phyloP scores from a whole-genome alignment of 2,329 filamentous ascomycete species.

The Eutypella sp. region DNA sequence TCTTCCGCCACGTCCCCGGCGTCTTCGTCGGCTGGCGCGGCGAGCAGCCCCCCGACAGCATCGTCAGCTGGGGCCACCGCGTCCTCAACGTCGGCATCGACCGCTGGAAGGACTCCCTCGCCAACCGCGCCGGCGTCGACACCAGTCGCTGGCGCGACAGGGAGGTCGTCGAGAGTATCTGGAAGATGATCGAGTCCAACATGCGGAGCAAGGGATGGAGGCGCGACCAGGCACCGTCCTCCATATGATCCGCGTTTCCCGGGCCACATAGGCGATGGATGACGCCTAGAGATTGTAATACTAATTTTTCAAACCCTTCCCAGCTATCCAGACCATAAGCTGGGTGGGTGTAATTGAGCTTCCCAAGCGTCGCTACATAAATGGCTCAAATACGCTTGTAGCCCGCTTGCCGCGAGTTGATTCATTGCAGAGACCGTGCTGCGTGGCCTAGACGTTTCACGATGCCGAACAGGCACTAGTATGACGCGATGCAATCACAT shows the following conservation, averaged over 20 bases:
- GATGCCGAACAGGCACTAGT: too few species aligned
- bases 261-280: too few species aligned
- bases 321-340: too few species aligned
- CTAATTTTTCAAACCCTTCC: too few species aligned
- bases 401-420: too few species aligned
- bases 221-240: constrained; percentile 60
- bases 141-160: constrained; percentile 73
- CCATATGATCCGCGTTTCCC: constrained; percentile 37
- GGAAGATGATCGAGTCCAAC: constrained; percentile 80
- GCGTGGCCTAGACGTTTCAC: too few species aligned
- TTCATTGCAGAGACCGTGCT: too few species aligned
- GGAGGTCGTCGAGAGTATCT: constrained; percentile 89
- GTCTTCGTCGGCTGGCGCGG: constrained; percentile 90
- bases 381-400: too few species aligned
- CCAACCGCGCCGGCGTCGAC: constrained; percentile 39
- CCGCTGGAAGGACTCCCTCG: constrained; percentile 65
- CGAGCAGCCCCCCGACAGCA: constrained; percentile 70
- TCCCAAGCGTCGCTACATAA: too few species aligned
- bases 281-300: too few species aligned
- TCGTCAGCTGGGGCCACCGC: constrained; percentile 80
- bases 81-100: constrained; percentile 79
- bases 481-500: too few species aligned
- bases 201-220: constrained; percentile 86
- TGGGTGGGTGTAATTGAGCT: too few species aligned
- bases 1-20: constrained; percentile 84